Conservation (phyloP, 305 asterid species). For the Solanum aculeatissimum region DNA sequence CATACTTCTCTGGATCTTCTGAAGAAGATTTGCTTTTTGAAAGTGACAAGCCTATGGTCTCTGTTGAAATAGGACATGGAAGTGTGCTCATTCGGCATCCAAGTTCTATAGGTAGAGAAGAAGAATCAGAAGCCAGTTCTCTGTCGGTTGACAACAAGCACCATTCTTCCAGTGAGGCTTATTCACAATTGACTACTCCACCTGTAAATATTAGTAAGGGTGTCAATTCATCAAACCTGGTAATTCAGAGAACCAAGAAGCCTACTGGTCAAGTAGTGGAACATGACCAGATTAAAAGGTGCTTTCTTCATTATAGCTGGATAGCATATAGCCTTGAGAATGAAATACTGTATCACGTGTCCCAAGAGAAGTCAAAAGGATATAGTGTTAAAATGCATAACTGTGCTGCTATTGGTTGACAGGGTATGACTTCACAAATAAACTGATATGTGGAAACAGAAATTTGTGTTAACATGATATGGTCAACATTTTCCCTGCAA, state of each 20-base stretch:
- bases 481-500: background rate
- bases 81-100: conserved; percentile 98
- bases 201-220: conserved; percentile 28
- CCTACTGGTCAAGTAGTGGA: conserved; percentile 28
- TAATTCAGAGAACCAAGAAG: conserved; percentile 36
- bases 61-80: conserved; percentile 98
- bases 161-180: conserved; percentile 25
- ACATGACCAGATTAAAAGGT: conserved; percentile 58
- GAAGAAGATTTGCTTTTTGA: conserved; percentile 90
- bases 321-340: background rate
- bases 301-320: conserved; percentile 10
- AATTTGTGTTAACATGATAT: background rate
- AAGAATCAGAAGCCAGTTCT: conserved; percentile 98
- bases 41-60: conserved; percentile 85
- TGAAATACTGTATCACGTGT: background rate
- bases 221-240: conserved; percentile 10
- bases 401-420: background rate
- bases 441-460: background rate
- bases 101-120: conserved; percentile 62
- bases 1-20: conserved; percentile 73
- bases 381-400: background rate
- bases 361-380: background rate
- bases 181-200: conserved; percentile 32
- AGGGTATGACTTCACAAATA: background rate
- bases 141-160: conserved; percentile 77